Percentiles rank a stretch among this genome's conserved stretches.
Conservation (phyloP, 306 rosid genomes). For the Acacia crassicarpa region DNA sequence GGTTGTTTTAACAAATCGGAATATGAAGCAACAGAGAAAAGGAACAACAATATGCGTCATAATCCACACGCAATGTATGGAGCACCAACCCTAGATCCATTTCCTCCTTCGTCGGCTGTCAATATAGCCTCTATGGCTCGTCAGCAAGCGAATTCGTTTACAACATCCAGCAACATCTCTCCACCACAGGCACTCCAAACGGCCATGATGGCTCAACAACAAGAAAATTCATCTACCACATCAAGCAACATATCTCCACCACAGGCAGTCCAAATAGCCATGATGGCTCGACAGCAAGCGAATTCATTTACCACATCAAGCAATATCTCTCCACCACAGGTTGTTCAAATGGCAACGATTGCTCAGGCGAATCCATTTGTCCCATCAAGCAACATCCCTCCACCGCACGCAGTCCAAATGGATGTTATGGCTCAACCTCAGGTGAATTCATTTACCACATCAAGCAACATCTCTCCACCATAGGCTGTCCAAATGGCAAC, state of each 20-base stretch:
- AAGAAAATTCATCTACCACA: conserved; percentile 44
- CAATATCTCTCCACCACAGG: too few species aligned
- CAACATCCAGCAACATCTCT: too few species aligned
- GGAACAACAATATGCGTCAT: neutral
- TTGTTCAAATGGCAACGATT: too few species aligned
- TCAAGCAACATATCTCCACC: too few species aligned
- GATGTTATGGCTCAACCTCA: too few species aligned
- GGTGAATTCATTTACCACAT: too few species aligned
- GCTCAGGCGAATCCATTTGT: conserved; percentile 63
- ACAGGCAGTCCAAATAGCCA: neutral
- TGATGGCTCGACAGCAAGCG: conserved; percentile 62
- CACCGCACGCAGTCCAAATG: conserved; percentile 33
- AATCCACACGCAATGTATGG: conserved; percentile 84
- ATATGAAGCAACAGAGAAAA: neutral
- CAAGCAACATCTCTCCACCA: too few species aligned
- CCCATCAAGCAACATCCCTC: conserved; percentile 58
- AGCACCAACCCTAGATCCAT: conserved; percentile 87
- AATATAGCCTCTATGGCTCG: too few species aligned
- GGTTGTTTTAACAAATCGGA: neutral
- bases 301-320: conserved; percentile 33
- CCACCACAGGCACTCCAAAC: conserved; percentile 71
- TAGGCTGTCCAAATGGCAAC: conserved; percentile 69
- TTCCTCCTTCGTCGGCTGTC: neutral
- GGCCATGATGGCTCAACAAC: conserved; percentile 63
- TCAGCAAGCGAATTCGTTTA: too few species aligned